These are phyloP conservation scores for Pseudonectria foliicola DNA, from an alignment of 2,329 filamentous ascomycete genomes.

Conservation along the genomic window DNA sequence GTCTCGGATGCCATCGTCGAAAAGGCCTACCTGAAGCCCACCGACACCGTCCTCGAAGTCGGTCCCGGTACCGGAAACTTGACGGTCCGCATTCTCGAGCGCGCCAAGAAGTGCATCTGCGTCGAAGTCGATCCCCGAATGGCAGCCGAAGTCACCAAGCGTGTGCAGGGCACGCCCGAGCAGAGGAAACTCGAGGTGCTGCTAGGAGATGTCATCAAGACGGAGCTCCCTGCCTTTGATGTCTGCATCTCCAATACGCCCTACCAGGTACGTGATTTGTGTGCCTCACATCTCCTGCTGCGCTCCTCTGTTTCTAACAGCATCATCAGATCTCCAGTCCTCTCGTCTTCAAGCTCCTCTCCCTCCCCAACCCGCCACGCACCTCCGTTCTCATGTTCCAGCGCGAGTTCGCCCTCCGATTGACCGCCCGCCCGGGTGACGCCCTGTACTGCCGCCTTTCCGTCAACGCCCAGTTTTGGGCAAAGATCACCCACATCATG, in stretches of 20 bases:
- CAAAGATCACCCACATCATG: slow-evolving; percentile 62
- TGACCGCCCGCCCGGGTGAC: slow-evolving; percentile 83
- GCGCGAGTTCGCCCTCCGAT: slow-evolving; percentile 83
- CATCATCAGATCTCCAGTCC: slow-evolving; percentile 70
- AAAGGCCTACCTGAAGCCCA: slow-evolving; percentile 86
- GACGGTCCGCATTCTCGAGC: slow-evolving; percentile 81
- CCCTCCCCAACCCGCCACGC: slow-evolving; percentile 72
- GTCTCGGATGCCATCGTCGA: slow-evolving; percentile 63
- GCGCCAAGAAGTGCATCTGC: slow-evolving; percentile 72
- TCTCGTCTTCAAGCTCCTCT: slow-evolving; percentile 82
- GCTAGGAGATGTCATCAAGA: slow-evolving; percentile 83
- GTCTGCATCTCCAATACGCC: slow-evolving; percentile 68
- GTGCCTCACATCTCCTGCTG: background rate
- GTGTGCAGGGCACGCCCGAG: slow-evolving; percentile 82
- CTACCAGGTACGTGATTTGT: slow-evolving; percentile 45
- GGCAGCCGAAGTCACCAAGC: slow-evolving; percentile 90
- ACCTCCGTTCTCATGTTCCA: slow-evolving; percentile 93
- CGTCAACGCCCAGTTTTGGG: slow-evolving; percentile 90
- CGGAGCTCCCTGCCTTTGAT: slow-evolving; percentile 67
- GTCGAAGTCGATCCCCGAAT: slow-evolving; percentile 94
- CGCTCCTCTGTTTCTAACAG: slow-evolving; percentile 9
- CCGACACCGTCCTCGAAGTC: slow-evolving; percentile 84
- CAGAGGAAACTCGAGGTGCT: slow-evolving; percentile 81
- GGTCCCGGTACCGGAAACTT: slow-evolving; percentile 86
- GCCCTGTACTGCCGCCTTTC: slow-evolving; percentile 83